A percentile compares a stretch with the other conserved stretches of the same genome.
These are phyloP conservation scores for Lachancea meyersii DNA, from an alignment of 805 yeast genomes.

Conservation along the genomic window DNA sequence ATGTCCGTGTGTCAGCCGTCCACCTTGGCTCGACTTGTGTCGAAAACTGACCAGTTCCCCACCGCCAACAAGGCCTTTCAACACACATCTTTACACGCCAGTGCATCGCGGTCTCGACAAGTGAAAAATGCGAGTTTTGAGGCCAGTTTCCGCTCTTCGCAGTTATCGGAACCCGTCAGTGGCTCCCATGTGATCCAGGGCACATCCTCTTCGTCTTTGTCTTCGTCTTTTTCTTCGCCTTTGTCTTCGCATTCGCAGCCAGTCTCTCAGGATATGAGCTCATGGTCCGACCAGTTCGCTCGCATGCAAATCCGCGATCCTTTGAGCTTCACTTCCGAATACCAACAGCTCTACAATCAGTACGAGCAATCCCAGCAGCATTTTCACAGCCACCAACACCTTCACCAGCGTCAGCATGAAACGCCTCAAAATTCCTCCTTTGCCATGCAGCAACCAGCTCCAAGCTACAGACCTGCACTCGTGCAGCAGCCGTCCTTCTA, in stretches of 20 bases:
- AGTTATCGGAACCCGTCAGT: background rate
- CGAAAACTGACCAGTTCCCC: conserved; percentile 12
- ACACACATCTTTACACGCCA: background rate
- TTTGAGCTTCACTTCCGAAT: conserved; percentile 26
- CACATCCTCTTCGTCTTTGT: too few species aligned
- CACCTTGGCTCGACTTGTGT: conserved; percentile 19
- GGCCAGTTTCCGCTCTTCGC: background rate
- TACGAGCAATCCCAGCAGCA: conserved; percentile 15
- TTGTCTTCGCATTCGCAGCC: background rate
- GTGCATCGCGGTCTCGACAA: background rate
- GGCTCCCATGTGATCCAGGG: conserved; percentile 1
- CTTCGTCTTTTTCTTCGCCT: too few species aligned
- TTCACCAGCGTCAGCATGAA: conserved; percentile 2
- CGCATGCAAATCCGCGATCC: conserved; percentile 27
- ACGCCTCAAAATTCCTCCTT: background rate
- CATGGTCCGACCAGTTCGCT: conserved; percentile 25
- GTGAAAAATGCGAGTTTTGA: background rate
- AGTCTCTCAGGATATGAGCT: background rate
- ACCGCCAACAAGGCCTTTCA: conserved; percentile 1
- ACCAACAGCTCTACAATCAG: conserved; percentile 22
- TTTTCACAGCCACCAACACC: background rate
- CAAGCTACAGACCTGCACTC: background rate
- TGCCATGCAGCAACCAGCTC: background rate
- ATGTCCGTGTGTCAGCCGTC: conserved; percentile 12
- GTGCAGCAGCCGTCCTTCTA: conserved; percentile 1